Percentiles rank a stretch among this genome's conserved stretches.
These are phyloP conservation scores for Tricholoma terreum DNA, from an alignment of 768 basidiomycete species.

Conservation along the genomic window DNA sequence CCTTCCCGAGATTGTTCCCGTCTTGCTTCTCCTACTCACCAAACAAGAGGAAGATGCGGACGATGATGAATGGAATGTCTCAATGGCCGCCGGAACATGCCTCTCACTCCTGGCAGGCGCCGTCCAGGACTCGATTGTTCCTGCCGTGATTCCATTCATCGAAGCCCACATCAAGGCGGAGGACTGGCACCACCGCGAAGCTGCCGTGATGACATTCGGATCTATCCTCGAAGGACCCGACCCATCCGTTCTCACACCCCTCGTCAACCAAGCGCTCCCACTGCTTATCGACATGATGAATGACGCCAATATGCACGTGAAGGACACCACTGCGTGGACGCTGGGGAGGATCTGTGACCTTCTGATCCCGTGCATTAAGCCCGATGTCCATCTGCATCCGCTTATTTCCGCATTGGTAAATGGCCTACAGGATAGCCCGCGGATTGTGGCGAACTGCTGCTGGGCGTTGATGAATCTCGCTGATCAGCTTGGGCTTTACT, in stretches of 20 bases:
- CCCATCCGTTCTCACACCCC: slow-evolving; percentile 78
- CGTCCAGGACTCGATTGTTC: slow-evolving; percentile 87
- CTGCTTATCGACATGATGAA: slow-evolving; percentile 95
- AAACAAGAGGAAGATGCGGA: slow-evolving; percentile 96
- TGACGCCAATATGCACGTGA: slow-evolving; percentile 80
- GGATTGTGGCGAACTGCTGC: slow-evolving; percentile 91
- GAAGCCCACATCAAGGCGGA: slow-evolving; percentile 89
- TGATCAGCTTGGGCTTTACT: slow-evolving; percentile 73
- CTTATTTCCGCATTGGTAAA: slow-evolving; percentile 80
- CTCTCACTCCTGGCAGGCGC: slow-evolving; percentile 85
- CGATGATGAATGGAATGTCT: slow-evolving; percentile 98
- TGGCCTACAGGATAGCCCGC: slow-evolving; percentile 75
- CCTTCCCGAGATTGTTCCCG: slow-evolving; percentile 91
- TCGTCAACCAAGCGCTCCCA: slow-evolving; percentile 91
- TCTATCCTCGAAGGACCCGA: slow-evolving; percentile 97
- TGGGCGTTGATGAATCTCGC: slow-evolving; percentile 96
- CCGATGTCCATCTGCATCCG: slow-evolving; percentile 82
- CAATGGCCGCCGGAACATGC: slow-evolving; percentile 96
- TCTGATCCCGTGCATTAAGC: slow-evolving; percentile 81
- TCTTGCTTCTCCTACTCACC: slow-evolving; percentile 82
- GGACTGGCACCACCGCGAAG: slow-evolving; percentile 96
- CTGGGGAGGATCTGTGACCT: slow-evolving; percentile 93
- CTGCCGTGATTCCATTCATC: slow-evolving; percentile 95
- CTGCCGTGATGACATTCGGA: slow-evolving; percentile 97
- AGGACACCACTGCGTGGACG: slow-evolving; percentile 98